Conservation (phyloP, 305 asterid genomes). For the Fraxinus platypoda region DNA sequence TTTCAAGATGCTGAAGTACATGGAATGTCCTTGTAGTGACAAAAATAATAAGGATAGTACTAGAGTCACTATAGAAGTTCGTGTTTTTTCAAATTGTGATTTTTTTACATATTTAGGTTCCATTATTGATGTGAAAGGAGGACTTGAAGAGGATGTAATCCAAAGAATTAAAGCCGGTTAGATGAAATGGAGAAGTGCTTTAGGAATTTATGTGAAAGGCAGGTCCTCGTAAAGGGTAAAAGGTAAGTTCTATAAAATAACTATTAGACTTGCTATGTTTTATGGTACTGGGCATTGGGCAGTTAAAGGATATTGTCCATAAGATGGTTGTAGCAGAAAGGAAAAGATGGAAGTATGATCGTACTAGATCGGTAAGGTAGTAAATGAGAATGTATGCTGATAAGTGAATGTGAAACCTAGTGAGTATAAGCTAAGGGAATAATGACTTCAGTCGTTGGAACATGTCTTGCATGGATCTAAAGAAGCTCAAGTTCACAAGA, state of each 20-base stretch:
- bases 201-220: background rate
- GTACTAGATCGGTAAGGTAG: background rate
- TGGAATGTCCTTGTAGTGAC: background rate
- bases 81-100: background rate
- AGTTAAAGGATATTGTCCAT: background rate
- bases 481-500: background rate
- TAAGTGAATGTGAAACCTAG: background rate
- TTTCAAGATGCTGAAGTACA: conserved; percentile 4
- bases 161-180: background rate
- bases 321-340: background rate
- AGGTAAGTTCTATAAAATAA: background rate
- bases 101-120: background rate
- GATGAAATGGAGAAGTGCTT: background rate
- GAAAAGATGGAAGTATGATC: background rate
- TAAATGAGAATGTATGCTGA: background rate
- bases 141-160: background rate
- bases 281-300: background rate
- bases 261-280: background rate
- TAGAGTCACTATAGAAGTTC: background rate
- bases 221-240: background rate
- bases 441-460: background rate
- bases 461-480: background rate
- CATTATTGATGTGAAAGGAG: background rate
- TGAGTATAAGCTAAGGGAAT: background rate
- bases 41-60: background rate